Conservation (phyloP, 371 early-diverging fungal genomes). For the Choanephora cucurbitarum region DNA sequence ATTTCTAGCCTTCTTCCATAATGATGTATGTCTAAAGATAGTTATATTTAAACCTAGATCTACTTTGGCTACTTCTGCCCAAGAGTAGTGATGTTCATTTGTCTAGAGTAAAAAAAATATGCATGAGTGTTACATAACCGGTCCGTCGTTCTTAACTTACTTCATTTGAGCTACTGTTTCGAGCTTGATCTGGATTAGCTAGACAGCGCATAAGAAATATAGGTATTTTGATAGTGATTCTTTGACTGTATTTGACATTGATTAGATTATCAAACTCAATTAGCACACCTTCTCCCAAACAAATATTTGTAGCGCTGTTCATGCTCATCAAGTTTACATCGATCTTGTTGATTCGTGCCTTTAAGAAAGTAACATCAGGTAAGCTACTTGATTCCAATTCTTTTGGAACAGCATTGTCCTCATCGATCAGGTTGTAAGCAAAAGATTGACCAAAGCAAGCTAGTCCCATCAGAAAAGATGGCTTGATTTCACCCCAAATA, state of each 20-base stretch:
- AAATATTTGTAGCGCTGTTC: constrained; percentile 57
- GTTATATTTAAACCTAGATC: constrained; percentile 65
- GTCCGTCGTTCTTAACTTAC: constrained; percentile 22
- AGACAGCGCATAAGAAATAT: constrained; percentile 56
- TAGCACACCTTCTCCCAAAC: constrained; percentile 58
- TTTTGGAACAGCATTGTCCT: constrained; percentile 70
- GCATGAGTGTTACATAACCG: neutral
- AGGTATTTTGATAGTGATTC: constrained; percentile 65
- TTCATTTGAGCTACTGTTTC: neutral
- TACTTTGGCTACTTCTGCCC: constrained; percentile 74
- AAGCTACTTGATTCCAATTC: constrained; percentile 47
- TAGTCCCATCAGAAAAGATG: constrained; percentile 63
- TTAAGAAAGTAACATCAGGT: constrained; percentile 71
- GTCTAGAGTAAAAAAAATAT: neutral
- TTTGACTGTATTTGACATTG: constrained; percentile 60
- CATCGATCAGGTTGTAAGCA: constrained; percentile 68
- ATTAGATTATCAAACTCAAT: constrained; percentile 70
- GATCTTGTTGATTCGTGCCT: constrained; percentile 57
- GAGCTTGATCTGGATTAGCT: constrained; percentile 47
- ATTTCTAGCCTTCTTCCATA: constrained; percentile 54
- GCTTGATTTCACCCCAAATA: constrained; percentile 73
- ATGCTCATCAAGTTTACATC: constrained; percentile 70
- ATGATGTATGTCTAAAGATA: constrained; percentile 59
- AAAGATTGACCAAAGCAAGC: constrained; percentile 65
- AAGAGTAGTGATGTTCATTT: constrained; percentile 45